Conservation (phyloP, 2,329 filamentous ascomycete species). For the Elsinoe ampelina region DNA sequence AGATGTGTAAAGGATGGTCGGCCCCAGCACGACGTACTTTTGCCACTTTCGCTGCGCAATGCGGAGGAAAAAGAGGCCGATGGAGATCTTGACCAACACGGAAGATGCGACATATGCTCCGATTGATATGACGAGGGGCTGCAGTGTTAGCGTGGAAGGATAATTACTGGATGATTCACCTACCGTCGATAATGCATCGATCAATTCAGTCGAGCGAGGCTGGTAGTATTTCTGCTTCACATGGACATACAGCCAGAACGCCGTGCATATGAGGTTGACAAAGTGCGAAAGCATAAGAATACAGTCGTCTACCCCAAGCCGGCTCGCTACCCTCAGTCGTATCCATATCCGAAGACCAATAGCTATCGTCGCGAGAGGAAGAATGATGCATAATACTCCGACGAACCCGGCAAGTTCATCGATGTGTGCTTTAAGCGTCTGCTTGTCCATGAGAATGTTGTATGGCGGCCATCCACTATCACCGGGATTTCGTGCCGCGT, state of each 20-base stretch:
- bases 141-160: background rate
- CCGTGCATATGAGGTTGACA: background rate
- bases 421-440: background rate
- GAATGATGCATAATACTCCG: background rate
- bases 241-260: slow-evolving; percentile 3
- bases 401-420: background rate
- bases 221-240: background rate
- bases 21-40: slow-evolving; percentile 1
- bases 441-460: background rate
- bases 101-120: background rate
- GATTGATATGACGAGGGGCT: background rate
- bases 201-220: background rate
- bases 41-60: slow-evolving; percentile 5
- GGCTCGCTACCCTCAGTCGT: background rate
- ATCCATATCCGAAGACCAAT: background rate
- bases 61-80: slow-evolving; percentile 8
- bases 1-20: background rate
- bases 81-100: slow-evolving; percentile 1
- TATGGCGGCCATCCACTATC: no score
- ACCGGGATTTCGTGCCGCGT: no score
- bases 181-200: background rate
- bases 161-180: background rate
- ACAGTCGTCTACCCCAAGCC: background rate
- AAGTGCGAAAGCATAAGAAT: background rate
- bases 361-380: background rate